phyloP scores from a whole-genome alignment of 2,329 filamentous ascomycete genomes.

The Diaporthe ampelina region DNA sequence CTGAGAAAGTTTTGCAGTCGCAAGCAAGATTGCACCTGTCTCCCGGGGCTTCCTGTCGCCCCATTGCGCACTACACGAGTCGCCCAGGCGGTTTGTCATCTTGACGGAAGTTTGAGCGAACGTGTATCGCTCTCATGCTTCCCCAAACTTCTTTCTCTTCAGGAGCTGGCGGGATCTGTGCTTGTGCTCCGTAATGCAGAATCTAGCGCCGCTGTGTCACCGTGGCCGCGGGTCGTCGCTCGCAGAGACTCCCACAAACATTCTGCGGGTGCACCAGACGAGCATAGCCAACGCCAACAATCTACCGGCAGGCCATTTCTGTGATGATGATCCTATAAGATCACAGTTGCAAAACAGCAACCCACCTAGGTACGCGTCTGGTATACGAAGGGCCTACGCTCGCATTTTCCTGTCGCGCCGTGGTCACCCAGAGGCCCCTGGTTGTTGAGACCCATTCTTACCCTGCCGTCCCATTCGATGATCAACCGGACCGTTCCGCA shows the following conservation, averaged over 20 bases:
- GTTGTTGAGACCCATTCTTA: neutral
- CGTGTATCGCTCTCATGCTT: neutral
- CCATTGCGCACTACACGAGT: neutral
- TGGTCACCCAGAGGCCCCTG: neutral
- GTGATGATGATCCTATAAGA: neutral
- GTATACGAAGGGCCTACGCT: neutral
- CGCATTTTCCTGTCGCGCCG: neutral
- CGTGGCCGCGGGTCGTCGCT: neutral
- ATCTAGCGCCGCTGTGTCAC: neutral
- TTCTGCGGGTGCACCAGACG: neutral
- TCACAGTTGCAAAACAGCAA: no score
- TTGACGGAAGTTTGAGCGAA: neutral
- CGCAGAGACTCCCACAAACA: neutral
- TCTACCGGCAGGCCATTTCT: no score
- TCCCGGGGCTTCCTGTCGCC: neutral
- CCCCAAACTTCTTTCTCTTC: neutral
- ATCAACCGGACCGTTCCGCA: conserved; percentile 31
- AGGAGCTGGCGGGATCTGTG: neutral
- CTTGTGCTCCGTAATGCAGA: neutral
- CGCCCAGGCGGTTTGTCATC: neutral
- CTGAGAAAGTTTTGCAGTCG: neutral
- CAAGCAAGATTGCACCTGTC: neutral
- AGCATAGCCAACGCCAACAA: neutral
- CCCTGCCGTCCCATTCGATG: neutral
- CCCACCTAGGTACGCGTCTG: neutral